These are phyloP conservation scores for Neurospora sublineolata DNA, from an alignment of 495 filamentous ascomycete species.

Conservation along the genomic window DNA sequence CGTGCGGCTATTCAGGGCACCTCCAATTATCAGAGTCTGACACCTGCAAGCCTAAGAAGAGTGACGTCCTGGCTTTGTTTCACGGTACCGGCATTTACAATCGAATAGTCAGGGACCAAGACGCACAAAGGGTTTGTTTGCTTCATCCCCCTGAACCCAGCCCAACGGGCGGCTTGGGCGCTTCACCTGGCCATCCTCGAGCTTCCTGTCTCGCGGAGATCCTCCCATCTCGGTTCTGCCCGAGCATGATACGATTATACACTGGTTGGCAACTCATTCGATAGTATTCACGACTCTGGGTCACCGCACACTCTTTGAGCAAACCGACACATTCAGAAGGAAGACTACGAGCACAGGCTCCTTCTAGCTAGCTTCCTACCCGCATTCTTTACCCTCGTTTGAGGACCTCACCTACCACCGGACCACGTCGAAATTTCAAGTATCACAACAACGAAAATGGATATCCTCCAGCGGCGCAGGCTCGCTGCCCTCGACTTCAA, in stretches of 20 bases:
- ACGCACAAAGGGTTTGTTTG: background rate
- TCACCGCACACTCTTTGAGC: background rate
- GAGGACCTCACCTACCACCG: background rate
- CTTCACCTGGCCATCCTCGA: background rate
- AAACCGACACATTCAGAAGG: background rate
- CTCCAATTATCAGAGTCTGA: background rate
- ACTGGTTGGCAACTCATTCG: background rate
- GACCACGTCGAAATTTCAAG: background rate
- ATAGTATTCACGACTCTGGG: background rate
- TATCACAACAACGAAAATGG: constrained; percentile 9
- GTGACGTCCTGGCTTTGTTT: constrained; percentile 3
- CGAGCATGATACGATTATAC: background rate
- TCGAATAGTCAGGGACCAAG: background rate
- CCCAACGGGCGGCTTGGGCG: background rate
- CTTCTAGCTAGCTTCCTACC: background rate
- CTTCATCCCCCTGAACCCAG: background rate
- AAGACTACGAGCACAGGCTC: background rate
- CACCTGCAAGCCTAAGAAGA: background rate
- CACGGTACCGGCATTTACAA: background rate
- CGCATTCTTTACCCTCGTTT: background rate
- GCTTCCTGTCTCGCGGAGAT: background rate
- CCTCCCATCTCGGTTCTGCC: background rate
- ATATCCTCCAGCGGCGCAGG: constrained; percentile 10
- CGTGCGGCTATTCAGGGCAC: background rate
- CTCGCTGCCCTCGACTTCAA: constrained; percentile 9